Conservation (phyloP, 164 flowering plant species). For the Kalanchoe fedtschenkoi region DNA sequence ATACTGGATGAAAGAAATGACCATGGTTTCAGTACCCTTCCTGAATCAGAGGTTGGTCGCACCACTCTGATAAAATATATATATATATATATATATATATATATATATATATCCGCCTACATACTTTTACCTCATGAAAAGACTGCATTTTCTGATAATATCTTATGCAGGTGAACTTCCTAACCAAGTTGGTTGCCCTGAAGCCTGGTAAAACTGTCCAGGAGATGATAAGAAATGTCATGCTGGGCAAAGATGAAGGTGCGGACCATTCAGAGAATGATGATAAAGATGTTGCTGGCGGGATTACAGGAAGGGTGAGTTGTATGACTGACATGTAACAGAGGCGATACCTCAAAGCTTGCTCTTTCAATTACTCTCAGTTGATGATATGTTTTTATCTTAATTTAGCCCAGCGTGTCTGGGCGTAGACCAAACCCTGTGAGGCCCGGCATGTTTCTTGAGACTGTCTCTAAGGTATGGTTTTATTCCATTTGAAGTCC, state of each 20-base stretch:
- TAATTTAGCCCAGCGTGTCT: conserved; percentile 54
- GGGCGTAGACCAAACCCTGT: conserved; percentile 78
- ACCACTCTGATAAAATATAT: conserved; percentile 2
- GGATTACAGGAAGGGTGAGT: conserved; percentile 71
- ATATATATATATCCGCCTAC: neutral
- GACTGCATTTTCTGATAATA: neutral
- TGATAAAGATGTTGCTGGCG: conserved; percentile 27
- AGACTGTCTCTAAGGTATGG: conserved; percentile 80
- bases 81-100: neutral
- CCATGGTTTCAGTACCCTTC: conserved; percentile 79
- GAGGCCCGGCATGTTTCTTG: conserved; percentile 97
- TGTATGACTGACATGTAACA: neutral
- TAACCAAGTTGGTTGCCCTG: conserved; percentile 79
- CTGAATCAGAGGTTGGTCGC: conserved; percentile 78
- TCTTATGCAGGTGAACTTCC: conserved; percentile 71
- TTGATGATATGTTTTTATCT: neutral
- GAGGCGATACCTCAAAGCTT: neutral
- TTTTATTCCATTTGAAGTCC: neutral
- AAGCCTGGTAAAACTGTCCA: conserved; percentile 72
- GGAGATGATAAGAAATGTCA: conserved; percentile 76
- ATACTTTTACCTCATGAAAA: neutral
- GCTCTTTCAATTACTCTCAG: neutral
- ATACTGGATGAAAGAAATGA: conserved; percentile 92
- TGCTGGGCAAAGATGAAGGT: conserved; percentile 95
- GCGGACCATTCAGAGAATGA: conserved; percentile 38